Evolutionary conservation across 495 filamentous ascomycete species (phyloP).

Genomic region (Ramalina peruviana): DNA sequence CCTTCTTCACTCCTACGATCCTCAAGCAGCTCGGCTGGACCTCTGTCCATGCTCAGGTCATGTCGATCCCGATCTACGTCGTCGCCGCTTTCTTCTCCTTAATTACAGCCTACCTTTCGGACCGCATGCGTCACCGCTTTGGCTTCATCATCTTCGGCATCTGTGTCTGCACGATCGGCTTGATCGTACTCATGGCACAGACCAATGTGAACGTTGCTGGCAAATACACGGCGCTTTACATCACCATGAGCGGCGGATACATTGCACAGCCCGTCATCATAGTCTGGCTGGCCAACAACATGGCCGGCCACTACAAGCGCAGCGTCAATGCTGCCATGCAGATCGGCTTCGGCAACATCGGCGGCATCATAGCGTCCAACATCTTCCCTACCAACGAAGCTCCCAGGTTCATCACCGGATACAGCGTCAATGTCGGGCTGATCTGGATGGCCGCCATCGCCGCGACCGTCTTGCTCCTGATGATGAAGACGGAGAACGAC

Average conservation of each 20-base stretch:
- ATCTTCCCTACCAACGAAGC: conserved; percentile 30
- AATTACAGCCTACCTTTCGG: conserved; percentile 29
- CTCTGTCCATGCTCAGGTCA: conserved; percentile 34
- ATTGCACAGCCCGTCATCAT: conserved; percentile 35
- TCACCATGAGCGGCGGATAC: conserved; percentile 38
- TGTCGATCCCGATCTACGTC: conserved; percentile 43
- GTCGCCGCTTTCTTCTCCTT: conserved; percentile 34
- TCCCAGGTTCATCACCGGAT: conserved; percentile 36
- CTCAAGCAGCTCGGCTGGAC: conserved; percentile 43
- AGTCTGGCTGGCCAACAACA: conserved; percentile 44
- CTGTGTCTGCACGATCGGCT: conserved; percentile 33
- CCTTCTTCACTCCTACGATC: conserved; percentile 44
- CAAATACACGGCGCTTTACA: conserved; percentile 43
- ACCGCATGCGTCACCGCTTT: conserved; percentile 35
- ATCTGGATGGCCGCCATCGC: conserved; percentile 34
- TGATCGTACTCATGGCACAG: conserved; percentile 35
- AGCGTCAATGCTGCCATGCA: conserved; percentile 40
- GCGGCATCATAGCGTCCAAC: conserved; percentile 43
- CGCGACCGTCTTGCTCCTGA: conserved; percentile 27
- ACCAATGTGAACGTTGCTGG: conserved; percentile 22
- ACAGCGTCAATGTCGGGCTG: conserved; percentile 33
- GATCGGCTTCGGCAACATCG: conserved; percentile 41
- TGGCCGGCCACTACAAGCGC: conserved; percentile 49
- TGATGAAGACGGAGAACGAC: conserved; percentile 37
- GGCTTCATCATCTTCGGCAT: conserved; percentile 35